A percentile compares a stretch with the other conserved stretches of the same genome.
These are phyloP conservation scores for Xylariales sp. DNA, from an alignment of 2,329 filamentous ascomycete species.

Conservation along the genomic window DNA sequence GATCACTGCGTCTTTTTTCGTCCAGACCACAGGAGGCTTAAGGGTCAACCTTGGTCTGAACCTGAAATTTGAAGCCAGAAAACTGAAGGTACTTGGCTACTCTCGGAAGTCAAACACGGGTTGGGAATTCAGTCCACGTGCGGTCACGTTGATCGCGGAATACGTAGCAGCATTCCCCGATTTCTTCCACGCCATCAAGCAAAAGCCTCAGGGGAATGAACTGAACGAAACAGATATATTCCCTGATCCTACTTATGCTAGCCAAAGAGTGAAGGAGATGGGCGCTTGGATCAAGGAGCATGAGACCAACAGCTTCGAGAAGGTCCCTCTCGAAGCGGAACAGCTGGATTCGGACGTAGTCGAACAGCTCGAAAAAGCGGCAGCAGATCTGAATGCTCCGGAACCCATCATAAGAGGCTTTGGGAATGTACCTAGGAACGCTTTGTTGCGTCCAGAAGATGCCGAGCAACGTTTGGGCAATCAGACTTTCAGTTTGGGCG, in stretches of 20 bases:
- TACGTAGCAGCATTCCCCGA: slow-evolving; percentile 96
- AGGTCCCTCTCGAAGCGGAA: slow-evolving; percentile 92
- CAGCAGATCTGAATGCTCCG: slow-evolving; percentile 53
- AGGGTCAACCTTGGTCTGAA: slow-evolving; percentile 91
- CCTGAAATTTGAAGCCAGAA: slow-evolving; percentile 93
- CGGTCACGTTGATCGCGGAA: slow-evolving; percentile 72
- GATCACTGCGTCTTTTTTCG: slow-evolving; percentile 89
- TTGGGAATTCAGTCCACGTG: slow-evolving; percentile 92
- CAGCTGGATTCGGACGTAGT: slow-evolving; percentile 92
- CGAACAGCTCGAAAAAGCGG: slow-evolving; percentile 69
- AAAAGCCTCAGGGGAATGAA: slow-evolving; percentile 79
- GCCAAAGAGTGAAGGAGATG: slow-evolving; percentile 85
- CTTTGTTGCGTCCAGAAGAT: slow-evolving; percentile 87
- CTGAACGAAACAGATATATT: slow-evolving; percentile 85
- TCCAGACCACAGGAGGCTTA: slow-evolving; percentile 70
- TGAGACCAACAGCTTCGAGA: slow-evolving; percentile 87
- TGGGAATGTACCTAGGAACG: slow-evolving; percentile 76
- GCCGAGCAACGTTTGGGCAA: slow-evolving; percentile 88
- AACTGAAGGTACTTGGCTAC: slow-evolving; percentile 93
- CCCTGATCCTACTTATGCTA: slow-evolving; percentile 64
- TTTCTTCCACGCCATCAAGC: slow-evolving; percentile 85
- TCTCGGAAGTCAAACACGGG: slow-evolving; percentile 80
- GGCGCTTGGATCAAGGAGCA: slow-evolving; percentile 87
- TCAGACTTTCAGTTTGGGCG: slow-evolving; percentile 78
- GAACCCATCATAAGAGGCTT: slow-evolving; percentile 62